Conservation (phyloP, 768 basidiomycete genomes). For the Russula vinacea region DNA sequence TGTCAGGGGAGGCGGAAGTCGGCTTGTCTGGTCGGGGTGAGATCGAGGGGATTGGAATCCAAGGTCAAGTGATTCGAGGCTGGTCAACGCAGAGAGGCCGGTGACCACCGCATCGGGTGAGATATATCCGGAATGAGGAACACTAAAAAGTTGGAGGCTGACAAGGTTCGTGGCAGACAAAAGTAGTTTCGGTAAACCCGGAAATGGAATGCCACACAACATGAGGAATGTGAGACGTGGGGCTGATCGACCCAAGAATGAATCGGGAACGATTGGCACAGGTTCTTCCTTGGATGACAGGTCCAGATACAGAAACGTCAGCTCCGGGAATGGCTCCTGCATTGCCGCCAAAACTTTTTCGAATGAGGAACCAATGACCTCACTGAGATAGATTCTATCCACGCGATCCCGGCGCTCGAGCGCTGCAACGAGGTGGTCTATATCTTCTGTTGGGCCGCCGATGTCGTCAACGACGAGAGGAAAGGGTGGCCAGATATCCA, state of each 20-base stretch:
- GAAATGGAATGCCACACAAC: not conserved
- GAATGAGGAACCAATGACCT: not conserved
- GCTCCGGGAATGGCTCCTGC: not conserved
- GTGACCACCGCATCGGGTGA: not conserved
- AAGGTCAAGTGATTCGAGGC: not conserved
- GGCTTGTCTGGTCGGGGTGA: not conserved
- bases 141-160: fast-evolving
- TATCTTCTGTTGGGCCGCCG: no score
- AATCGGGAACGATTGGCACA: not conserved
- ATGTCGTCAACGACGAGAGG: no score
- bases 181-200: not conserved
- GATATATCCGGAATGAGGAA: not conserved
- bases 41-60: not conserved
- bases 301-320: not conserved
- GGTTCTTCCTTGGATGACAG: fast-evolving
- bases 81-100: not conserved
- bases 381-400: not conserved
- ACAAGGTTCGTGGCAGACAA: not conserved
- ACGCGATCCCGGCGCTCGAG: not conserved
- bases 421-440: not conserved
- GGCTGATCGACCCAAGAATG: not conserved
- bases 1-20: not conserved
- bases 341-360: not conserved
- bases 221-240: not conserved
- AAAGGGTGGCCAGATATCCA: no score